Percentiles rank a stretch among this genome's conserved stretches.
phyloP scores from a whole-genome alignment of 352 stramenopile species.

The Phytophthora idaei region DNA sequence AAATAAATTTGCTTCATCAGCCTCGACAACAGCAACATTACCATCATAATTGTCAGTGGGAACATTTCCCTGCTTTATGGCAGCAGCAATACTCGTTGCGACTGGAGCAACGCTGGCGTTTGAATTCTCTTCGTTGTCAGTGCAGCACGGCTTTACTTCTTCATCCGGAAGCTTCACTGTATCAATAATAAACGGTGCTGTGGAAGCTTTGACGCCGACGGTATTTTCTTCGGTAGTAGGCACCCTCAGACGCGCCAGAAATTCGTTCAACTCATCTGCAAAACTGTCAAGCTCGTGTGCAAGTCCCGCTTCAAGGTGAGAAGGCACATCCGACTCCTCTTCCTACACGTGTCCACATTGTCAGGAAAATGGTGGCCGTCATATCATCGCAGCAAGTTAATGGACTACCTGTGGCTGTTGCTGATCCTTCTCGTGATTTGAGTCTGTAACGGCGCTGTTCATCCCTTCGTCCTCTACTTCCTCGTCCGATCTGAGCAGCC shows the following conservation, averaged over 20 bases:
- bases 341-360: slow-evolving; percentile 3
- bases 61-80: too few relatives aligned
- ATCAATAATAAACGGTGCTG: not conserved
- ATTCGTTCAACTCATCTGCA: slow-evolving; percentile 29
- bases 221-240: not conserved
- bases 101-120: not conserved
- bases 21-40: not conserved
- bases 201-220: not conserved
- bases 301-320: slow-evolving; percentile 12
- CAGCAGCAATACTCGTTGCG: not conserved
- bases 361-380: not conserved
- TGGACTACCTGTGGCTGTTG: slow-evolving; percentile 14
- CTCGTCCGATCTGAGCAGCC: not conserved
- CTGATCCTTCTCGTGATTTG: not conserved
- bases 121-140: not conserved
- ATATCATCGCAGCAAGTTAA: not conserved
- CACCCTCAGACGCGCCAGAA: slow-evolving; percentile 25
- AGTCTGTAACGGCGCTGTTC: not conserved
- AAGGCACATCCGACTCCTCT: not conserved
- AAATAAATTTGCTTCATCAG: not conserved
- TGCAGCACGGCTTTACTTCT: not conserved
- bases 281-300: slow-evolving; percentile 35
- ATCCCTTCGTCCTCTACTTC: not conserved
- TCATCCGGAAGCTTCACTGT: not conserved
- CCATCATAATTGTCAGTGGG: not conserved